Base-by-base conservation (phyloP, 495 filamentous ascomycete species). In the Penicillium subrubescens region DNA sequence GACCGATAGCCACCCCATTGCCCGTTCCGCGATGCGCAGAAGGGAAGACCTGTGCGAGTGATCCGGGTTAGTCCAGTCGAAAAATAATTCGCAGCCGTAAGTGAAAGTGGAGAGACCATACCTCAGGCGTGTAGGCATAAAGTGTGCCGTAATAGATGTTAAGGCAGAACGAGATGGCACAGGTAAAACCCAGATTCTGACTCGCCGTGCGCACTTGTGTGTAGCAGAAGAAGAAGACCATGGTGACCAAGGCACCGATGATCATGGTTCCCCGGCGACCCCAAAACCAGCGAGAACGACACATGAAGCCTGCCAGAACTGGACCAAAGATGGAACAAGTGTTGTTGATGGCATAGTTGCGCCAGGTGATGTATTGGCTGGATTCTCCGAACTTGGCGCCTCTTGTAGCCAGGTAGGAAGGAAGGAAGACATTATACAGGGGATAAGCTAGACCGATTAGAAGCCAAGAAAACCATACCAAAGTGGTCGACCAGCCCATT, bases 121-220 rank as follows among this genome's bases (percentile, higher is more conserved):
- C 70, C 67, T 86, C 82, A 4, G 81, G 82, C 6, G 82, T 84
- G 61, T 85, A 83, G 3, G 89, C 89, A 63, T 91, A 92, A 17
- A 92, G 77, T 0, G 83, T 87, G n/a, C 87, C 87, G 65, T 91
- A 91, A 73, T 90, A 91, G 39, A 91, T 85, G 54, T 91, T 90
- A 57, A 90, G 71, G 53, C 82, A 88, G 73, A 90, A 90, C 19
- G 77, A 84, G 69, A 91, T 88, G 25, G 84, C 77, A 66, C 88
- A 91, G 8, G 82, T 88, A 67, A 91, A 89, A 0, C 81, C 89
- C 2, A 89, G 67, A 52, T 91, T 86, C 71, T 90, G 79, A n/a
- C 75, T 71, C 3, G 81, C 74, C 10, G 79, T 88, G 25, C 82
- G 78, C 23, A 91, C 85, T 59, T 84, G 75, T 0, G 88, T 90